These are phyloP conservation scores for Cyclotella distinguenda DNA, from an alignment of 108 stramenopile genomes.

Conservation along the genomic window DNA sequence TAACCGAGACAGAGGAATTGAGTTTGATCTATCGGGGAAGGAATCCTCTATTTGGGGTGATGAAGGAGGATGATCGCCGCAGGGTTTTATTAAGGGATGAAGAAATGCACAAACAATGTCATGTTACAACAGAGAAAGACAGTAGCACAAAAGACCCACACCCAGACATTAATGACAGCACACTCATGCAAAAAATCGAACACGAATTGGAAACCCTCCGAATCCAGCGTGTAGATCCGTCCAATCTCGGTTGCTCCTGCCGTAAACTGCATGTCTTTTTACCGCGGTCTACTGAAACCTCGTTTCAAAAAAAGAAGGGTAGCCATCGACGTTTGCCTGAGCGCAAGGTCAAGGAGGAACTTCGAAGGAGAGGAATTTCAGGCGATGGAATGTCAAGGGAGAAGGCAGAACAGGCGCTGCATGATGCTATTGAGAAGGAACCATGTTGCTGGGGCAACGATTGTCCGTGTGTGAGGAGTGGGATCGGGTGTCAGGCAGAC, in stretches of 20 bases:
- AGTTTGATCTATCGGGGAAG: slow-evolving; percentile 27
- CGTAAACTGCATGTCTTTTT: slow-evolving; percentile 75
- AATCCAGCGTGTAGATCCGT: slow-evolving; percentile 51
- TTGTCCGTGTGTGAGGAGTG: slow-evolving; percentile 72
- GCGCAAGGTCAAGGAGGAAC: slow-evolving; percentile 66
- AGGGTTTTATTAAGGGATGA: slow-evolving; percentile 42
- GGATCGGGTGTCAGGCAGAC: slow-evolving; percentile 85
- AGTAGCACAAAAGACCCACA: neutral
- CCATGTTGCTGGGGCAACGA: slow-evolving; percentile 70
- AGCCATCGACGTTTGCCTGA: slow-evolving; percentile 66
- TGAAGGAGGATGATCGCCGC: slow-evolving; percentile 34
- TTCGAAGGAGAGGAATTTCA: slow-evolving; percentile 68
- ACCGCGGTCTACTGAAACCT: slow-evolving; percentile 50
- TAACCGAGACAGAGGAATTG: slow-evolving; percentile 41
- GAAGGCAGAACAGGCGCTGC: slow-evolving; percentile 63
- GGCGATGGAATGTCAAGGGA: slow-evolving; percentile 54
- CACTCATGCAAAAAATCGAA: slow-evolving; percentile 57
- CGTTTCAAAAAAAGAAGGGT: slow-evolving; percentile 61
- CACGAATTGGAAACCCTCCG: slow-evolving; percentile 81
- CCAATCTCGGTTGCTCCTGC: slow-evolving; percentile 75
- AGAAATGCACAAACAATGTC: slow-evolving; percentile 10
- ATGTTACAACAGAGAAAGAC: slow-evolving; percentile 10
- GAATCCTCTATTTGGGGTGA: slow-evolving; percentile 39
- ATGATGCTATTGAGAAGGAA: slow-evolving; percentile 66
- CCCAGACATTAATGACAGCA: slow-evolving; percentile 19